These are phyloP conservation scores for Candida pseudofarinosa DNA, from an alignment of 805 yeast species.

Conservation along the genomic window DNA sequence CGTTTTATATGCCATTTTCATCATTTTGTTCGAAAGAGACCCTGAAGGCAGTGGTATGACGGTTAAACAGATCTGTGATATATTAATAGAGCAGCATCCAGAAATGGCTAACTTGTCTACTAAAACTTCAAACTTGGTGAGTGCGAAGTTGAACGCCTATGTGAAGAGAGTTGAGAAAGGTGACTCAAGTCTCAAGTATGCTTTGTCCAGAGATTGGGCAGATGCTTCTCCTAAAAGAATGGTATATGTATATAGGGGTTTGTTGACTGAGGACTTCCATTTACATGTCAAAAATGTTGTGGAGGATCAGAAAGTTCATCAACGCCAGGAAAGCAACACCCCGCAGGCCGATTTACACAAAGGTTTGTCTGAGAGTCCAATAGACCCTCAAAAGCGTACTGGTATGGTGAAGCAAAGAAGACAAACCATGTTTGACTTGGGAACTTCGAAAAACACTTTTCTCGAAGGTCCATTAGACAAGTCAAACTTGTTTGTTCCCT, in stretches of 20 bases:
- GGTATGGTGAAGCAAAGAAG: conserved; percentile 40
- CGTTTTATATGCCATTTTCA: conserved; percentile 71
- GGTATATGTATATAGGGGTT: conserved; percentile 83
- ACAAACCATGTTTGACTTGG: conserved; percentile 52
- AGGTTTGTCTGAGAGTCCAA: conserved; percentile 19
- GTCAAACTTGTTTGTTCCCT: conserved; percentile 57
- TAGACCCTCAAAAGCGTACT: conserved; percentile 33
- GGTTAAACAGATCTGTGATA: conserved; percentile 83
- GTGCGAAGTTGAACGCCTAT: conserved; percentile 80
- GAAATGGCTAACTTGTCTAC: conserved; percentile 80
- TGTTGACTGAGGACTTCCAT: conserved; percentile 70
- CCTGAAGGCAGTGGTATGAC: conserved; percentile 76
- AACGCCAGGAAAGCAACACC: conserved; percentile 9
- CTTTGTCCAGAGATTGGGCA: conserved; percentile 85
- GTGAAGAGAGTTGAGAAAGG: conserved; percentile 84
- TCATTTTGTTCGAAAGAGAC: conserved; percentile 66
- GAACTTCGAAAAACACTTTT: conserved; percentile 41
- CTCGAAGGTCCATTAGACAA: conserved; percentile 37
- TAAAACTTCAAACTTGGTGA: conserved; percentile 73
- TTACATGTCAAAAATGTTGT: conserved; percentile 64
- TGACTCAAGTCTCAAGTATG: conserved; percentile 66
- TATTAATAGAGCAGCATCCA: conserved; percentile 68
- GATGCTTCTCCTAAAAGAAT: conserved; percentile 85
- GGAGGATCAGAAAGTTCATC: conserved; percentile 41
- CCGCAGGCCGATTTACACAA: conserved; percentile 4